Evolutionary conservation across 306 rosid species (phyloP).

Genomic region (Rubus parviflorus): DNA sequence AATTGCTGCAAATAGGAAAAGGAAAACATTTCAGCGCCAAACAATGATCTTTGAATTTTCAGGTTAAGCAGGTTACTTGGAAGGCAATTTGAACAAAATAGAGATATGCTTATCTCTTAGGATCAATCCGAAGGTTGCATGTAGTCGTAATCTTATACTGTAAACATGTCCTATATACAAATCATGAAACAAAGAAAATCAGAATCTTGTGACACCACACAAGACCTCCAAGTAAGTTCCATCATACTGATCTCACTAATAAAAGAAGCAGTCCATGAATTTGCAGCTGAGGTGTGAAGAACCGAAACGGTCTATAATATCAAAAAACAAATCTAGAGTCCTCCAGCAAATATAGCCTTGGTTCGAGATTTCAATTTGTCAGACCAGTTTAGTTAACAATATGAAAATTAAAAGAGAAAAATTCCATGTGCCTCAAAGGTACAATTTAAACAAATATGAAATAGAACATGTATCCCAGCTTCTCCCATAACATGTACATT

Average conservation of each 20-base stretch:
- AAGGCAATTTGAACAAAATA: conserved; percentile 13
- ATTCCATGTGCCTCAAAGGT: no score
- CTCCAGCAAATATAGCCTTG: neutral
- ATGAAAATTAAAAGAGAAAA: no score
- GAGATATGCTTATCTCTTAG: conserved; percentile 33
- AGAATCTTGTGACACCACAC: conserved; percentile 11
- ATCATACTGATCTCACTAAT: conserved; percentile 17
- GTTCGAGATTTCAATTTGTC: neutral
- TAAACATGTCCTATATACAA: conserved; percentile 22
- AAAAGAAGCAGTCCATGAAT: conserved; percentile 18
- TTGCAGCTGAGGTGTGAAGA: conserved; percentile 9
- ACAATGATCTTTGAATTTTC: neutral
- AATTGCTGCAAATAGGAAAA: conserved; percentile 45
- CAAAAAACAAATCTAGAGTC: neutral
- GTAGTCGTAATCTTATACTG: conserved; percentile 31
- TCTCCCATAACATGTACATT: no score
- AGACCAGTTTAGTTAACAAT: neutral
- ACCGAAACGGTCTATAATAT: neutral
- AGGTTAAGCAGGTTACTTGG: conserved; percentile 16
- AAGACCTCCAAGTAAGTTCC: conserved; percentile 16
- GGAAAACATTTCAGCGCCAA: conserved; percentile 11
- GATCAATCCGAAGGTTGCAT: conserved; percentile 34
- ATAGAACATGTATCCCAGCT: no score
- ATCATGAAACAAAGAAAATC: conserved; percentile 21
- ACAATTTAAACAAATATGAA: no score